phyloP scores from a whole-genome alignment of 2,329 filamentous ascomycete genomes.

The Gremmenia infestans region DNA sequence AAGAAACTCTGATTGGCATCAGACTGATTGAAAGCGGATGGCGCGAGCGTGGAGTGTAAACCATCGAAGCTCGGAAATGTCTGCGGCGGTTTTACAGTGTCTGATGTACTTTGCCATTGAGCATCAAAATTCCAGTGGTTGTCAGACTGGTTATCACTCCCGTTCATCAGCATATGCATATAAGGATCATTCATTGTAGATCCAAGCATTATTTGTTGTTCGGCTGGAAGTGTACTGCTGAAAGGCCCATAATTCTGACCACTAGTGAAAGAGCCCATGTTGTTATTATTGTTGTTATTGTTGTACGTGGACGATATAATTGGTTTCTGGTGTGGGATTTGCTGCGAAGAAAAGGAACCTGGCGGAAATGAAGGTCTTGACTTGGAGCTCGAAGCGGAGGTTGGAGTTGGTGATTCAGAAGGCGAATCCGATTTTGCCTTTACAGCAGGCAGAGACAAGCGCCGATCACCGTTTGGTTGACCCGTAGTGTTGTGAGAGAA shows the following conservation, averaged over 20 bases:
- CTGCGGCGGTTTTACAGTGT: slow-evolving; percentile 10
- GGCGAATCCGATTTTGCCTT: slow-evolving; percentile 5
- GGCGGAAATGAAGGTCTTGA: slow-evolving; percentile 21
- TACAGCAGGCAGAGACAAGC: slow-evolving; percentile 39
- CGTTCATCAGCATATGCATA: slow-evolving; percentile 42
- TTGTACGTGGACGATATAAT: slow-evolving; percentile 5
- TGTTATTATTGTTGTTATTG: not conserved
- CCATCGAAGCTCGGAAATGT: slow-evolving; percentile 11
- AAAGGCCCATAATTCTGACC: slow-evolving; percentile 33
- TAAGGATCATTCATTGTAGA: slow-evolving; percentile 38
- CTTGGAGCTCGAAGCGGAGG: slow-evolving; percentile 1
- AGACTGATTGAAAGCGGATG: slow-evolving; percentile 2
- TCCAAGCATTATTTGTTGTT: slow-evolving; percentile 49
- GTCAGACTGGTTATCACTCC: slow-evolving; percentile 23
- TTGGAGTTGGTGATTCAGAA: slow-evolving; percentile 1
- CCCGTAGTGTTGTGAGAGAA: not conserved
- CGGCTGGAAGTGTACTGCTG: slow-evolving; percentile 44
- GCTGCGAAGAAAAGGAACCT: slow-evolving; percentile 17
- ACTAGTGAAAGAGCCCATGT: not conserved
- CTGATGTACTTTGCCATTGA: slow-evolving; percentile 8
- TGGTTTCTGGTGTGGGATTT: slow-evolving; percentile 5
- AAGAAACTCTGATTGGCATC: slow-evolving; percentile 11
- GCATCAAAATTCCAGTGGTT: slow-evolving; percentile 13
- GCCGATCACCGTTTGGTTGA: slow-evolving; percentile 28
- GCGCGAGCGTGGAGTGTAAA: slow-evolving; percentile 21